Evolutionary conservation across 495 filamentous ascomycete species (phyloP).

Genomic region (Cercophora samala): DNA sequence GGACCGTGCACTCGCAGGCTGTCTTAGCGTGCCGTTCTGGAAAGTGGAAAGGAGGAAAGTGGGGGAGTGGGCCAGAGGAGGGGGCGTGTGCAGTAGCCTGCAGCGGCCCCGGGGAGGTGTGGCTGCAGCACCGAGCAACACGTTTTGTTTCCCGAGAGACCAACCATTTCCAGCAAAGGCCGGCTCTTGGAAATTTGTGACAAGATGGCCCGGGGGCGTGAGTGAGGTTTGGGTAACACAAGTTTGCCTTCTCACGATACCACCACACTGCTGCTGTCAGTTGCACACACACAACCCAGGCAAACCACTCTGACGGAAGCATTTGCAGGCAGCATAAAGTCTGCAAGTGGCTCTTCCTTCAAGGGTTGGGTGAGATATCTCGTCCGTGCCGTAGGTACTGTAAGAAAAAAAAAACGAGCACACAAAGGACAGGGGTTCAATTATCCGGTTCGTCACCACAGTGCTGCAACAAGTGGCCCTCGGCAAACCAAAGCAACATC

Average conservation of each 20-base stretch:
- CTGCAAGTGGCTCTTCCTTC: too few relatives aligned
- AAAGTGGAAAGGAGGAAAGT: slow-evolving; percentile 16
- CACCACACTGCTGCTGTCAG: too few relatives aligned
- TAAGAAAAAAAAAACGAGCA: neutral
- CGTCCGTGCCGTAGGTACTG: neutral
- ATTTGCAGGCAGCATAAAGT: neutral
- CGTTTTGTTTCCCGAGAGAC: slow-evolving; percentile 19
- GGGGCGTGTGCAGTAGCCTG: slow-evolving; percentile 13
- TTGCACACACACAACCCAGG: neutral
- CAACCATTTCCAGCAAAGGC: neutral
- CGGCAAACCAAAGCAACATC: slow-evolving; percentile 14
- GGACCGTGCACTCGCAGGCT: slow-evolving; percentile 16
- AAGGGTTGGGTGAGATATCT: slow-evolving; percentile 9
- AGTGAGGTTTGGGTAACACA: neutral
- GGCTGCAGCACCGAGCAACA: neutral
- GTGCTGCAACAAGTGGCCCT: slow-evolving; percentile 7
- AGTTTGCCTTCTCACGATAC: neutral
- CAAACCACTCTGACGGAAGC: neutral
- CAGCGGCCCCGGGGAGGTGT: neutral
- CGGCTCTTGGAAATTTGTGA: neutral
- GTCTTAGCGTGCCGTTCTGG: slow-evolving; percentile 23
- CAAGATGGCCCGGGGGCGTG: too few relatives aligned
- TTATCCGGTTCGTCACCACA: slow-evolving; percentile 17
- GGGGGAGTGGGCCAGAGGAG: slow-evolving; percentile 9
- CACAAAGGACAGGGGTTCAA: slow-evolving; percentile 11